phyloP scores from a whole-genome alignment of 192 early-diverging fungal species.

The Entomortierella lignicola region DNA sequence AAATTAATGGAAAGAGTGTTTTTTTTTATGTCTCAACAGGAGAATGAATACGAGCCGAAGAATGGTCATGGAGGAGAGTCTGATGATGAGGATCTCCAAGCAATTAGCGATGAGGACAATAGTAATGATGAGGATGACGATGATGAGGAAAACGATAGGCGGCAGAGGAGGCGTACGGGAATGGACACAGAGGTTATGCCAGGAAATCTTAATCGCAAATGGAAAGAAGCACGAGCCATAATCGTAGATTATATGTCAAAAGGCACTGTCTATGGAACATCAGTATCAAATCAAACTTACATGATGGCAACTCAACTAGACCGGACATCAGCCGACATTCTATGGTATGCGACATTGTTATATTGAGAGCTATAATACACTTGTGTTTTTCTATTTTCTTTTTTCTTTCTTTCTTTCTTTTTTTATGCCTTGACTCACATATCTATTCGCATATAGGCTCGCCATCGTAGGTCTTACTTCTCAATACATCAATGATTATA shows the following conservation, averaged over 20 bases:
- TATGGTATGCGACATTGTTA: slow-evolving; percentile 71
- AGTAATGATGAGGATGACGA: slow-evolving; percentile 49
- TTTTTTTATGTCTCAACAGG: slow-evolving; percentile 14
- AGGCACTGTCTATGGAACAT: slow-evolving; percentile 72
- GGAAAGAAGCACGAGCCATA: slow-evolving; percentile 53
- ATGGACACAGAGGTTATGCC: slow-evolving; percentile 54
- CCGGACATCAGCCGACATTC: slow-evolving; percentile 72
- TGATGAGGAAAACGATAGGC: slow-evolving; percentile 49
- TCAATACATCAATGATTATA: slow-evolving; percentile 80
- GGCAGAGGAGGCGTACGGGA: slow-evolving; percentile 52
- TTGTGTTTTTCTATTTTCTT: background rate
- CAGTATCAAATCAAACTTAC: slow-evolving; percentile 79
- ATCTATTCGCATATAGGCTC: slow-evolving; percentile 55
- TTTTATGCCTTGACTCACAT: background rate
- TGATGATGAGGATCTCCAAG: slow-evolving; percentile 52
- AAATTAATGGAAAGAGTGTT: too few species aligned
- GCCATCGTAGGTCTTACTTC: slow-evolving; percentile 86
- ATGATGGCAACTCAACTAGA: slow-evolving; percentile 80
- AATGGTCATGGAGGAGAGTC: slow-evolving; percentile 35
- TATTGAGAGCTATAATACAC: too few species aligned
- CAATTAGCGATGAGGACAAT: slow-evolving; percentile 34
- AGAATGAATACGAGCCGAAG: slow-evolving; percentile 51
- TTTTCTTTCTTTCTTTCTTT: background rate
- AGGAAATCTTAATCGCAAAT: slow-evolving; percentile 42
- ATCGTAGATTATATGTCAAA: slow-evolving; percentile 86